A percentile compares a stretch with the other conserved stretches of the same genome.
Evolutionary conservation across 805 yeast genomes (phyloP).

Genomic region (Vanderwaltozyma verrucispora): DNA sequence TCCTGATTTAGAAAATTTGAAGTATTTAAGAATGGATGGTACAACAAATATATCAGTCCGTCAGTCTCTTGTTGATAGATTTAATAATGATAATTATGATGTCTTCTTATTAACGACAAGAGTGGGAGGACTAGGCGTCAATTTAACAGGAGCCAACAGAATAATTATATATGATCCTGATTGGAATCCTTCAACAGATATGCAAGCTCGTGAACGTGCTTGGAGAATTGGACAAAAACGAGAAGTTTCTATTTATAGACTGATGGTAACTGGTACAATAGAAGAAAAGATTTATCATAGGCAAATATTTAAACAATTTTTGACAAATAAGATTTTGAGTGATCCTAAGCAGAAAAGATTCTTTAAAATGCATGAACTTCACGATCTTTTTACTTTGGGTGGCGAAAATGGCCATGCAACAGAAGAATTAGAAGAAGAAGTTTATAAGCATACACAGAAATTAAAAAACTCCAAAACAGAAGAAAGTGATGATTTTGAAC

Average conservation of each 20-base stretch:
- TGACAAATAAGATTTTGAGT: constrained; percentile 85
- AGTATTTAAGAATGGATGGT: constrained; percentile 87
- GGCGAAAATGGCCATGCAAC: constrained; percentile 41
- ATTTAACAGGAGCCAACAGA: constrained; percentile 88
- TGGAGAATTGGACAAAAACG: constrained; percentile 95
- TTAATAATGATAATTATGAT: constrained; percentile 51
- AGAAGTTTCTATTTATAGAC: constrained; percentile 81
- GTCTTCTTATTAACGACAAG: constrained; percentile 83
- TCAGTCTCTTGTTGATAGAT: constrained; percentile 71
- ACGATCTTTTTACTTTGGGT: constrained; percentile 79
- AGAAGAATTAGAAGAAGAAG: constrained; percentile 35
- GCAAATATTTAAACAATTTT: constrained; percentile 89
- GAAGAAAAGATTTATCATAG: constrained; percentile 96
- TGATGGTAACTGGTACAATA: constrained; percentile 90
- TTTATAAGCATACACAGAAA: constrained; percentile 48
- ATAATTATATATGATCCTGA: constrained; percentile 95
- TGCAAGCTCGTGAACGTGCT: constrained; percentile 94
- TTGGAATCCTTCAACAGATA: constrained; percentile 97
- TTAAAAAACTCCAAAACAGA: constrained; percentile 26
- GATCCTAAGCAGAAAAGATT: constrained; percentile 93
- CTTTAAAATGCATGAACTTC: constrained; percentile 84
- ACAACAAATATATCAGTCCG: constrained; percentile 69
- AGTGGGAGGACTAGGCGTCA: constrained; percentile 94
- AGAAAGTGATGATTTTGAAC: constrained; percentile 54
- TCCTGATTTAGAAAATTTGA: constrained; percentile 28